Conservation (phyloP, 2,329 filamentous ascomycete genomes). For the Blumeriella jaapii region DNA sequence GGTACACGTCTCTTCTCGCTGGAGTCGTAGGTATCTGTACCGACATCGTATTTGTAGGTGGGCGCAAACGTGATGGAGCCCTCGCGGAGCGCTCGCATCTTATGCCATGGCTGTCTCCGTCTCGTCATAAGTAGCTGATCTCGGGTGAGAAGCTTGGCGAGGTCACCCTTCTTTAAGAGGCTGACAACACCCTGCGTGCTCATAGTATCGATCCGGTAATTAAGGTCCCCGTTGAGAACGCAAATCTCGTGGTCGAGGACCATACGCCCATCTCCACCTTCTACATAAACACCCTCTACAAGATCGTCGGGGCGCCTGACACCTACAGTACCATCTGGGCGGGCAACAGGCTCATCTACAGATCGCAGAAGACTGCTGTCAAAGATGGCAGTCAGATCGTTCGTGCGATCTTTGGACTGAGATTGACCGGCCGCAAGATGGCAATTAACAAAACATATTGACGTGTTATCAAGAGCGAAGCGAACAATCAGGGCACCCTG, state of each 20-base stretch:
- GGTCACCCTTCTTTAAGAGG: conserved; percentile 69
- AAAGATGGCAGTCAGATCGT: conserved; percentile 81
- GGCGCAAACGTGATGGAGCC: conserved; percentile 83
- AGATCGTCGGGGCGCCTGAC: too few species aligned
- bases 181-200: conserved; percentile 84
- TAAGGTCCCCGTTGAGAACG: conserved; percentile 88
- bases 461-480: conserved; percentile 90
- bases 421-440: conserved; percentile 91
- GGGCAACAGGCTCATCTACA: conserved; percentile 53
- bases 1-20: conserved; percentile 90
- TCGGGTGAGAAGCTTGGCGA: conserved; percentile 77
- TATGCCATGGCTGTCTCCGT: conserved; percentile 81
- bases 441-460: conserved; percentile 92
- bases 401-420: conserved; percentile 82
- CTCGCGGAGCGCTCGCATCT: conserved; percentile 82
- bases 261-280: conserved; percentile 90
- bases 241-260: conserved; percentile 97
- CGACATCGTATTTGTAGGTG: conserved; percentile 98
- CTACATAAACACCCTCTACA: too few species aligned
- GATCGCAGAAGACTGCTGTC: conserved; percentile 65
- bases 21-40: conserved; percentile 85
- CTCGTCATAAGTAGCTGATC: conserved; percentile 86
- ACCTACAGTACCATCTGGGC: conserved; percentile 71
- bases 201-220: conserved; percentile 97
- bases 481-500: conserved; percentile 76